Evolutionary conservation across 345 rosid species (phyloP).

Genomic region (Camelina sativa): DNA sequence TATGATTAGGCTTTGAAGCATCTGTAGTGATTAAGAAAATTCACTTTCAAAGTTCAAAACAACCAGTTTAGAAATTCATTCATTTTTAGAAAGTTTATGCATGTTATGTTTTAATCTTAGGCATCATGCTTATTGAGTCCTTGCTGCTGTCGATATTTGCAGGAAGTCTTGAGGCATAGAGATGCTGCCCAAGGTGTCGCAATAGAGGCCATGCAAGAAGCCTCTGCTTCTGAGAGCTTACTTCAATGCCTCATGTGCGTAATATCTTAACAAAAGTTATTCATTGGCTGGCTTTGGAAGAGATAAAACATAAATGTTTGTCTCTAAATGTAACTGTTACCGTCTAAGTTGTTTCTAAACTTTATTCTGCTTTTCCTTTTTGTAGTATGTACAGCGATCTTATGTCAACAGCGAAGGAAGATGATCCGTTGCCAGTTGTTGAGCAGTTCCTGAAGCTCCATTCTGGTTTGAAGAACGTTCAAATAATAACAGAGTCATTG

Average conservation of each 20-base stretch:
- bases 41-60: neutral
- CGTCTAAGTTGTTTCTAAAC: conserved; percentile 7
- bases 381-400: conserved; percentile 80
- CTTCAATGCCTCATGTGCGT: conserved; percentile 86
- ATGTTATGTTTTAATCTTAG: conserved; percentile 22
- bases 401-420: conserved; percentile 76
- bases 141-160: conserved; percentile 20
- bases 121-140: conserved; percentile 3
- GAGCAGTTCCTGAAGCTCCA: conserved; percentile 87
- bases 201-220: conserved; percentile 90
- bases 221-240: conserved; percentile 90
- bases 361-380: conserved; percentile 24
- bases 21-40: conserved; percentile 8
- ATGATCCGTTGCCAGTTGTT: conserved; percentile 83
- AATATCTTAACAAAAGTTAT: neutral
- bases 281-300: neutral
- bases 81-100: neutral
- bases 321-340: conserved; percentile 8
- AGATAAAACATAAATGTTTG: neutral
- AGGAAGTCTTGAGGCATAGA: conserved; percentile 89
- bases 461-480: conserved; percentile 60
- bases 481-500: conserved; percentile 61
- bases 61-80: neutral
- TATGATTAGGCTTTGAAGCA: neutral
- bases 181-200: conserved; percentile 92